These are phyloP conservation scores for Cicer pinnatifidum DNA, from an alignment of 306 rosid species.

Conservation along the genomic window DNA sequence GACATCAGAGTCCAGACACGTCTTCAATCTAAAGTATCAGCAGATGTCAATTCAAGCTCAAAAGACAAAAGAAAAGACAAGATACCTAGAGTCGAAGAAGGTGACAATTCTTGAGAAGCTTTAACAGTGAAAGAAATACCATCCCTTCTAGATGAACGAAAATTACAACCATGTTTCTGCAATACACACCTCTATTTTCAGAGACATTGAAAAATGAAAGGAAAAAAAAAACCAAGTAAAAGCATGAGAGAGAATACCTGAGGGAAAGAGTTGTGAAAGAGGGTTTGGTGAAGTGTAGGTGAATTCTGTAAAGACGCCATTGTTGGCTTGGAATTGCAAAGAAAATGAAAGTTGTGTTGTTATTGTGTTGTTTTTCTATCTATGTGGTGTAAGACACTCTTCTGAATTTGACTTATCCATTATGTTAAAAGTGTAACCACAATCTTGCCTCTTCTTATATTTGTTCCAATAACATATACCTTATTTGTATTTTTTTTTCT, in stretches of 20 bases:
- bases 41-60: background rate
- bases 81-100: slow-evolving; percentile 65
- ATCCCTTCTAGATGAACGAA: slow-evolving; percentile 61
- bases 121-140: slow-evolving; percentile 59
- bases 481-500: background rate
- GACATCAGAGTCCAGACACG: background rate
- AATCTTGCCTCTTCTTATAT: slow-evolving; percentile 26
- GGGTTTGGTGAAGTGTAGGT: slow-evolving; percentile 59
- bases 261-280: slow-evolving; percentile 68
- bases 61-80: background rate
- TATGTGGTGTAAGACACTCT: slow-evolving; percentile 46
- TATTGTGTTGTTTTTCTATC: slow-evolving; percentile 1
- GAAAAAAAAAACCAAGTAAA: background rate
- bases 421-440: background rate
- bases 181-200: slow-evolving; percentile 34
- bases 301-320: slow-evolving; percentile 78
- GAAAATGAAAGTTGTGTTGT: slow-evolving; percentile 6
- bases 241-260: slow-evolving; percentile 52
- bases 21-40: background rate
- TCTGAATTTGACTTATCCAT: slow-evolving; percentile 43
- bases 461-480: background rate
- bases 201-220: slow-evolving; percentile 16
- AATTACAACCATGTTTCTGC: slow-evolving; percentile 56
- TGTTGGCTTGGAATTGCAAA: slow-evolving; percentile 42
- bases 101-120: slow-evolving; percentile 55